Conservation (phyloP, 2,329 filamentous ascomycete species). For the Neophaeococcomyces aloes region DNA sequence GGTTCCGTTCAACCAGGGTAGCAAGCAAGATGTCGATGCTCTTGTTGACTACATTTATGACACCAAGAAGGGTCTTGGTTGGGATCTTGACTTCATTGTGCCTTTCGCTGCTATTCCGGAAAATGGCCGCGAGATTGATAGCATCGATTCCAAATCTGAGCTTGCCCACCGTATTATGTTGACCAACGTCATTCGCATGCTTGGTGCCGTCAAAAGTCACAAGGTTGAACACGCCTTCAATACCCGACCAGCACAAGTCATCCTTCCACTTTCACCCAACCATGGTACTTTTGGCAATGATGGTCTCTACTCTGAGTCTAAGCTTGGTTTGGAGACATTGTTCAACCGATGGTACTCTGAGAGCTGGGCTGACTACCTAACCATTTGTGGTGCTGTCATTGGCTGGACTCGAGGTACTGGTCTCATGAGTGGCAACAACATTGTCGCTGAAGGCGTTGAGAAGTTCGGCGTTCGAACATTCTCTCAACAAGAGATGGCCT, state of each 20-base stretch:
- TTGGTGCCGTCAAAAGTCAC: slow-evolving; percentile 82
- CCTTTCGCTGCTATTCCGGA: slow-evolving; percentile 97
- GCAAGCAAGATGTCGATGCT: slow-evolving; percentile 93
- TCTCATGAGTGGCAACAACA: slow-evolving; percentile 95
- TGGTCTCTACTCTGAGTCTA: slow-evolving; percentile 95
- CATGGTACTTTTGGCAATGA: slow-evolving; percentile 98
- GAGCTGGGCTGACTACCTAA: slow-evolving; percentile 94
- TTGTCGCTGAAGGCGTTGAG: slow-evolving; percentile 94
- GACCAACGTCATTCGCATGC: slow-evolving; percentile 85
- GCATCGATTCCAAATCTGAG: slow-evolving; percentile 93
- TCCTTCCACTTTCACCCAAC: slow-evolving; percentile 90
- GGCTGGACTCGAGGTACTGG: slow-evolving; percentile 98
- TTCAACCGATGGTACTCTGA: slow-evolving; percentile 99
- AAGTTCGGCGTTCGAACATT: slow-evolving; percentile 95
- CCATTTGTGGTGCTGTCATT: slow-evolving; percentile 95
- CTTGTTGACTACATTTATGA: slow-evolving; percentile 95
- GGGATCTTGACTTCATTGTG: slow-evolving; percentile 93
- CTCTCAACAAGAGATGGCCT: slow-evolving; percentile 98
- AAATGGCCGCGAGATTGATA: slow-evolving; percentile 94
- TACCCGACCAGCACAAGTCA: slow-evolving; percentile 91
- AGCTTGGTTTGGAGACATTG: slow-evolving; percentile 89
- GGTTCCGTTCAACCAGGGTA: slow-evolving; percentile 97
- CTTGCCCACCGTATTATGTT: slow-evolving; percentile 98
- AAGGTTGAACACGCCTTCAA: slow-evolving; percentile 82
- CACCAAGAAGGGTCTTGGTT: slow-evolving; percentile 87